Conservation (phyloP, 345 rosid species). For the Hypericum perforatum region DNA sequence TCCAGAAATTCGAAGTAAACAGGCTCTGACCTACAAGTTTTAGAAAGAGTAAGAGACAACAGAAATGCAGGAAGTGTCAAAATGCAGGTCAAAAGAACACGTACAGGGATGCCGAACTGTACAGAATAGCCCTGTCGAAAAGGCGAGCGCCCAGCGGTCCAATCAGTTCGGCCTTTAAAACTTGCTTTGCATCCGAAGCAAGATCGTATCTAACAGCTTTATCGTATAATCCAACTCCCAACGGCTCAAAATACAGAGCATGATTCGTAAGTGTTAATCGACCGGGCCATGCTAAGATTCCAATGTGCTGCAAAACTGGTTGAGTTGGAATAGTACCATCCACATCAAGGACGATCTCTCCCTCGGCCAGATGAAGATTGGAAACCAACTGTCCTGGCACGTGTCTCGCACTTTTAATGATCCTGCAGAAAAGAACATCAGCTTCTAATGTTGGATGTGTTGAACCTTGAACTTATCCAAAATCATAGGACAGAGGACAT, state of each 20-base stretch:
- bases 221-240: slow-evolving; percentile 76
- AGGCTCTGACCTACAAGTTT: slow-evolving; percentile 54
- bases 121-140: slow-evolving; percentile 94
- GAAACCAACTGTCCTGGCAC: slow-evolving; percentile 41
- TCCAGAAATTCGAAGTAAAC: slow-evolving; percentile 85
- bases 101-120: slow-evolving; percentile 64
- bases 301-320: slow-evolving; percentile 88
- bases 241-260: slow-evolving; percentile 78
- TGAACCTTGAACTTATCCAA: too few species aligned
- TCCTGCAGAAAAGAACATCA: slow-evolving; percentile 31
- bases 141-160: slow-evolving; percentile 96
- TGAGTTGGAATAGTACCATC: slow-evolving; percentile 85
- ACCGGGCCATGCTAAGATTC: slow-evolving; percentile 96
- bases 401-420: slow-evolving; percentile 50
- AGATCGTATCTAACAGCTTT: slow-evolving; percentile 78
- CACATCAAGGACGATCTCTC: slow-evolving; percentile 69
- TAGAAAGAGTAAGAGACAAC: slow-evolving; percentile 8
- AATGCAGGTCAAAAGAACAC: slow-evolving; percentile 24
- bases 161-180: slow-evolving; percentile 81
- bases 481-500: background rate
- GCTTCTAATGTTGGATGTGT: too few species aligned
- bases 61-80: slow-evolving; percentile 1
- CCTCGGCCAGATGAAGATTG: slow-evolving; percentile 67
- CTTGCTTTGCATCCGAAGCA: slow-evolving; percentile 62
- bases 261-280: slow-evolving; percentile 71